phyloP scores from a whole-genome alignment of 2,329 filamentous ascomycete species.

The Stachybotrys elegans region DNA sequence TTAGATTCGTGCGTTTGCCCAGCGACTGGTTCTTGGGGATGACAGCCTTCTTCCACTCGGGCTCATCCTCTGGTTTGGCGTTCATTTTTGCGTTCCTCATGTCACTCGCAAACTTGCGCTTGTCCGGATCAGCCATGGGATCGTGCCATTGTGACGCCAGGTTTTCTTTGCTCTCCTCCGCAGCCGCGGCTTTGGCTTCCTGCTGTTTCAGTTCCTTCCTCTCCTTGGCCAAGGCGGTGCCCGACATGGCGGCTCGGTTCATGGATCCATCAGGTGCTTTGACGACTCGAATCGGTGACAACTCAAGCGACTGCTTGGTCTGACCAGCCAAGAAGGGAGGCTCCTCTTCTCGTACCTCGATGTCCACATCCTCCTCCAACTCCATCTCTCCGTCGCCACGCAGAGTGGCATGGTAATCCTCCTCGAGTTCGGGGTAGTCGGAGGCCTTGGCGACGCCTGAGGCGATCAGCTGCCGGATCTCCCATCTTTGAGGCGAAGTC shows the following conservation, averaged over 20 bases:
- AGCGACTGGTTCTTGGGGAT: constrained; percentile 74
- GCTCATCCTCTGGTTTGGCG: constrained; percentile 62
- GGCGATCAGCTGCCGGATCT: constrained; percentile 93
- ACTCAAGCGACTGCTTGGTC: constrained; percentile 90
- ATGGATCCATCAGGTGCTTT: constrained; percentile 98
- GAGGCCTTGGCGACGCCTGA: constrained; percentile 89
- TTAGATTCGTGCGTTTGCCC: constrained; percentile 83
- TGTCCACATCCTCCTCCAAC: constrained; percentile 93
- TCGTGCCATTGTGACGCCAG: constrained; percentile 92
- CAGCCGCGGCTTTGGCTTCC: constrained; percentile 70
- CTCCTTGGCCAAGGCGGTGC: constrained; percentile 83
- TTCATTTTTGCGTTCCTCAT: constrained; percentile 63
- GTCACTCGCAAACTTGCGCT: constrained; percentile 85
- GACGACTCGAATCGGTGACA: constrained; percentile 93
- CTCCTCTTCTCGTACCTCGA: constrained; percentile 93
- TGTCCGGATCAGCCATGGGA: constrained; percentile 83
- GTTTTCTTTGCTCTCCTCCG: constrained; percentile 76
- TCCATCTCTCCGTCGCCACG: constrained; percentile 84
- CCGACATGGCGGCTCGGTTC: constrained; percentile 93
- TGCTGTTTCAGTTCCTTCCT: constrained; percentile 83
- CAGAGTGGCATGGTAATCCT: constrained; percentile 85
- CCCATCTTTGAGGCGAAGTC: constrained; percentile 96
- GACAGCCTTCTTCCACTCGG: constrained; percentile 88
- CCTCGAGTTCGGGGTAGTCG: constrained; percentile 90
- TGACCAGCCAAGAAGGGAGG: constrained; percentile 94